Conservation (phyloP, 306 rosid genomes). For the Cucumis hystrix region DNA sequence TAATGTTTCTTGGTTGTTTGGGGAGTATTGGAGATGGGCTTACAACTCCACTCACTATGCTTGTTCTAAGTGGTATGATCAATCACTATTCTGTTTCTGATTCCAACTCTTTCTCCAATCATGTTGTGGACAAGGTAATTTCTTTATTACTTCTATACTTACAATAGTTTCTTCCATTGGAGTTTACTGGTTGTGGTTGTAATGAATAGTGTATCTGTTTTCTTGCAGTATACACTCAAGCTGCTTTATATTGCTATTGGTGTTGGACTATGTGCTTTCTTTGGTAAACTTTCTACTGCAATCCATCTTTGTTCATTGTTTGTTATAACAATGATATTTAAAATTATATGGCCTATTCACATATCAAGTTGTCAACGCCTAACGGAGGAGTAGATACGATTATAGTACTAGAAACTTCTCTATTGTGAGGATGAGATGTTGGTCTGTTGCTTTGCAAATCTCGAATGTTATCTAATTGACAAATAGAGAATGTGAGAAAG, state of each 20-base stretch:
- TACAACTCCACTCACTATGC: slow-evolving; percentile 57
- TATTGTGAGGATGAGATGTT: background rate
- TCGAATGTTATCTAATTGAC: too few relatives aligned
- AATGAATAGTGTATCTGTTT: background rate
- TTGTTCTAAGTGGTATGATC: slow-evolving; percentile 53
- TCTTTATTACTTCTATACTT: background rate
- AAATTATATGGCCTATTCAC: background rate
- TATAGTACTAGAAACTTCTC: background rate
- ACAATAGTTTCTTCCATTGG: background rate
- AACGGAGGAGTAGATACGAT: background rate
- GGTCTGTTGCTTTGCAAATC: background rate
- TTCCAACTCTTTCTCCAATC: background rate
- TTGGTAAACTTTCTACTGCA: slow-evolving; percentile 18
- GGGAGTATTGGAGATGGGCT: slow-evolving; percentile 79
- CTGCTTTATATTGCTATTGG: slow-evolving; percentile 40
- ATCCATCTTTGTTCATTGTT: background rate
- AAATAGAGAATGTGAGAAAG: too few relatives aligned
- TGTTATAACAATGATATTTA: background rate
- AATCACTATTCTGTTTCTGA: slow-evolving; percentile 30
- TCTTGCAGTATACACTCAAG: slow-evolving; percentile 39
- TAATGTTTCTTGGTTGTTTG: slow-evolving; percentile 47
- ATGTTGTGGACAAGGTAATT: background rate
- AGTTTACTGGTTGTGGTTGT: background rate
- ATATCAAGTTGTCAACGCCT: background rate
- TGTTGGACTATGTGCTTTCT: slow-evolving; percentile 49